These are phyloP conservation scores for Geranium rotundifolium DNA, from an alignment of 345 rosid genomes.

Conservation along the genomic window DNA sequence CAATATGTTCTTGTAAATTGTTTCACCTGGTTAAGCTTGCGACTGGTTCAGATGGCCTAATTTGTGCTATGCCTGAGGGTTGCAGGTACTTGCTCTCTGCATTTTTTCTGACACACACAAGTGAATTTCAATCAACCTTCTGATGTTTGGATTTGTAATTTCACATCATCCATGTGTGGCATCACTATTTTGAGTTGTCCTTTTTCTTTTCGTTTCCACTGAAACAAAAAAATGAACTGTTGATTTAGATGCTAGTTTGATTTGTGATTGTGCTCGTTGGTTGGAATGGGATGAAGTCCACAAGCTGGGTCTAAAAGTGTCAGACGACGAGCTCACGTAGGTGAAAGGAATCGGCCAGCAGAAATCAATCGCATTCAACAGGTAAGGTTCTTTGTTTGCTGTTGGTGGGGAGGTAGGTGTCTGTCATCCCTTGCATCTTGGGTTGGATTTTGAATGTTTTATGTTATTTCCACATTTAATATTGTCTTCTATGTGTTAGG, in stretches of 20 bases:
- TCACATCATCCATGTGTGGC: not conserved
- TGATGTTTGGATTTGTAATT: not conserved
- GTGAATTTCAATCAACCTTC: not conserved
- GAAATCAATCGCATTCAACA: constrained; percentile 56
- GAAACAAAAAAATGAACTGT: not conserved
- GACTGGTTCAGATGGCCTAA: constrained; percentile 52
- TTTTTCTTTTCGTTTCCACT: too few relatives aligned
- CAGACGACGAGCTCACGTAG: constrained; percentile 42
- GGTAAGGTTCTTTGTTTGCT: constrained; percentile 59
- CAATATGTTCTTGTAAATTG: not conserved
- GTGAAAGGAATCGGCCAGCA: constrained; percentile 65
- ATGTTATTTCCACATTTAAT: constrained; percentile 3
- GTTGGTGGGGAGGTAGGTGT: constrained; percentile 74
- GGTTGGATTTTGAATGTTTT: not conserved
- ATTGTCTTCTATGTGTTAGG: not conserved
- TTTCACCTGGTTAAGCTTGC: constrained; percentile 43
- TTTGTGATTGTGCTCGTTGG: not conserved
- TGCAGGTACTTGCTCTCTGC: constrained; percentile 43
- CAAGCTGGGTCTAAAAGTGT: constrained; percentile 30
- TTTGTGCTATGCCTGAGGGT: constrained; percentile 59
- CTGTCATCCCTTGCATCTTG: not conserved
- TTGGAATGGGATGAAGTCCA: constrained; percentile 59
- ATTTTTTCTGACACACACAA: not conserved
- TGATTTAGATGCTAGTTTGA: not conserved
- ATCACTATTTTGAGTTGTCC: too few relatives aligned